Percentiles rank a stretch among this genome's conserved stretches.
These are phyloP conservation scores for Allium cepa DNA, from an alignment of 106 monocot genomes.

Conservation along the genomic window DNA sequence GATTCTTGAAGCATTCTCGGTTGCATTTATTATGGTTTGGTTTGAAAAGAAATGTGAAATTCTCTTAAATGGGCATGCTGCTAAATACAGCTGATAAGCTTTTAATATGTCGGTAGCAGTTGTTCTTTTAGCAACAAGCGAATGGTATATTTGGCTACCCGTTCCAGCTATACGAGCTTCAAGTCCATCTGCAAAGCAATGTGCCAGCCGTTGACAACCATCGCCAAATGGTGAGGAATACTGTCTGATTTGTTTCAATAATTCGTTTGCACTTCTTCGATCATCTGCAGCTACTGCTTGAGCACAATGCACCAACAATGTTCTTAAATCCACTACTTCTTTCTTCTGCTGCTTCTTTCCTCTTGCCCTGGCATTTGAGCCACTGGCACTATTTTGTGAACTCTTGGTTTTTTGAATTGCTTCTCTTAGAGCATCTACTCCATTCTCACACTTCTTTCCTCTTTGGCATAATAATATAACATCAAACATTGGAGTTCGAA, in stretches of 20 bases:
- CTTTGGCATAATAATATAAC: constrained; percentile 40
- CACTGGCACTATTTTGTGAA: constrained; percentile 10
- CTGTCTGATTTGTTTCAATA: constrained; percentile 76
- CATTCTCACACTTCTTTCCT: constrained; percentile 1
- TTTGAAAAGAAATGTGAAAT: constrained; percentile 66
- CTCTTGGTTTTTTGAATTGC: constrained; percentile 26
- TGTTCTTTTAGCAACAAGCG: constrained; percentile 36
- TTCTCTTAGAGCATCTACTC: constrained; percentile 19
- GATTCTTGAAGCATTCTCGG: constrained; percentile 46
- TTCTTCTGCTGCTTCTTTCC: constrained; percentile 56
- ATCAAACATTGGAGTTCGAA: constrained; percentile 54
- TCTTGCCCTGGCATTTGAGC: constrained; percentile 21
- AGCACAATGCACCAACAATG: constrained; percentile 69
- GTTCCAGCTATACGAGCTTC: constrained; percentile 85
- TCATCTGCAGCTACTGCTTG: constrained; percentile 83
- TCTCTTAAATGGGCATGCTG: constrained; percentile 68
- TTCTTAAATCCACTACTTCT: constrained; percentile 67
- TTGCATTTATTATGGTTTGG: constrained; percentile 37
- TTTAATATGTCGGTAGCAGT: constrained; percentile 56
- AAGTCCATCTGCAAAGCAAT: constrained; percentile 69
- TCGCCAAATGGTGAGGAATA: constrained; percentile 65
- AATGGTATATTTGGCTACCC: constrained; percentile 65
- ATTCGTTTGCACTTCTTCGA: constrained; percentile 39
- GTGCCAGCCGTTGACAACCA: constrained; percentile 67
- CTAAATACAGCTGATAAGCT: constrained; percentile 60